Evolutionary conservation across 805 yeast genomes (phyloP).

Genomic region (Starmerella sirachaensis): DNA sequence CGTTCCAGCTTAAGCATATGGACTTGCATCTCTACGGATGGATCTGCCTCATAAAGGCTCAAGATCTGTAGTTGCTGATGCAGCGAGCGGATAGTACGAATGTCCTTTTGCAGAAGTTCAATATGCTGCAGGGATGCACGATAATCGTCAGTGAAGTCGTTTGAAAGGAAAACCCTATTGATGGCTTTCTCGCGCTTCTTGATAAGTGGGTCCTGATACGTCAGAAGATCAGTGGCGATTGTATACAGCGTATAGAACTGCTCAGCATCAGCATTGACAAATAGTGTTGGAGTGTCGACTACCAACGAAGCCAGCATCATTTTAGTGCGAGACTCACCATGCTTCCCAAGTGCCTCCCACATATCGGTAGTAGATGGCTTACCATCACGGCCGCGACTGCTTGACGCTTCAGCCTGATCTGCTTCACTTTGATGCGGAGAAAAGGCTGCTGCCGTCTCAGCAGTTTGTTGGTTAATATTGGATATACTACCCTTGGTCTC

Average conservation of each 20-base stretch:
- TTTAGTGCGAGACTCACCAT: conserved; percentile 10
- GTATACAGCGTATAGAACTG: conserved; percentile 60
- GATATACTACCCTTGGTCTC: no score
- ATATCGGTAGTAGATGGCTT: neutral
- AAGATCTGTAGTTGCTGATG: conserved; percentile 33
- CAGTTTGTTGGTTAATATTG: neutral
- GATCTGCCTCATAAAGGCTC: neutral
- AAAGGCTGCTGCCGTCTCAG: neutral
- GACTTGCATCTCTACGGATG: conserved; percentile 5
- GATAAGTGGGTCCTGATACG: conserved; percentile 63
- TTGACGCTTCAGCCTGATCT: neutral
- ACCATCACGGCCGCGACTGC: neutral
- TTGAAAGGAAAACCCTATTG: conserved; percentile 54
- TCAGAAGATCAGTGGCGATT: conserved; percentile 49
- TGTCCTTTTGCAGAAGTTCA: conserved; percentile 39
- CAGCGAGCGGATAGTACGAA: conserved; percentile 32
- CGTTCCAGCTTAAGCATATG: conserved; percentile 26
- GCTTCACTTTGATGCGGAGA: neutral
- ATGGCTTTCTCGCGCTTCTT: conserved; percentile 46
- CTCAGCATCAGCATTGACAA: conserved; percentile 54
- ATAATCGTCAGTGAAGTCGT: conserved; percentile 51
- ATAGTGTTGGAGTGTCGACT: conserved; percentile 59
- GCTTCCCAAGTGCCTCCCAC: conserved; percentile 1
- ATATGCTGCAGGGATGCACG: conserved; percentile 39
- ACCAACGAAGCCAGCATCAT: conserved; percentile 11